Evolutionary conservation across 169 alveolate genomes (phyloP).

Genomic region (Eimeria zaria): DNA sequence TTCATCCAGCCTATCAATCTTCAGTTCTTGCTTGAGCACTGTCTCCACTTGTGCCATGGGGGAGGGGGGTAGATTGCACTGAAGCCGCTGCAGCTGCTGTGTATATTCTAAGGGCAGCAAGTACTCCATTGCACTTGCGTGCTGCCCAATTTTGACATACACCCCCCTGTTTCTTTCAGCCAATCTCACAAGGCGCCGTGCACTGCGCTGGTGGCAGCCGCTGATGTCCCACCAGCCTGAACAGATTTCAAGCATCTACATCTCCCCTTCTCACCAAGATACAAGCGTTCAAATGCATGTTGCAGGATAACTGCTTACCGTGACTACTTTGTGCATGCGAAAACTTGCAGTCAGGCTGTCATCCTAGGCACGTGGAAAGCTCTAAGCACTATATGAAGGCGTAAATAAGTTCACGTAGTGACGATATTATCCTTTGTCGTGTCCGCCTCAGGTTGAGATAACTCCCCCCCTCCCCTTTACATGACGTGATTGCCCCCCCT

Average conservation of each 20-base stretch:
- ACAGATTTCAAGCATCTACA: background rate
- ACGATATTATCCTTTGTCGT: background rate
- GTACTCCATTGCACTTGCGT: conserved; percentile 86
- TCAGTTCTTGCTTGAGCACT: conserved; percentile 87
- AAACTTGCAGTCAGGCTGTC: too few species aligned
- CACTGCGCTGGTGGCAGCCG: conserved; percentile 84
- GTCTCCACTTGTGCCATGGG: conserved; percentile 85
- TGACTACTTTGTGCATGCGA: background rate
- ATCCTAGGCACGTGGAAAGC: too few species aligned
- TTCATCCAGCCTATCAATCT: conserved; percentile 79
- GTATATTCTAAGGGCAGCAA: conserved; percentile 89
- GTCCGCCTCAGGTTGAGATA: background rate
- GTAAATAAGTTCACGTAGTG: background rate
- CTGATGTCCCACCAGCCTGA: conserved; percentile 75
- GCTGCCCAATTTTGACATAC: conserved; percentile 90
- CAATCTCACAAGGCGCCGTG: conserved; percentile 79
- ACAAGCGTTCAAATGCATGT: background rate
- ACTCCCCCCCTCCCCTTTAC: background rate
- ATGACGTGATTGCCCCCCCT: background rate
- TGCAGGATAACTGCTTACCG: background rate
- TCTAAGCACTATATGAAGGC: background rate
- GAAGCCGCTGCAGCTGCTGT: conserved; percentile 86
- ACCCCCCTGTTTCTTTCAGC: conserved; percentile 89
- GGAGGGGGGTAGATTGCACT: conserved; percentile 87
- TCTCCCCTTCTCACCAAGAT: background rate